phyloP scores from a whole-genome alignment of 768 basidiomycete genomes.

The Suillus fuscotomentosus region DNA sequence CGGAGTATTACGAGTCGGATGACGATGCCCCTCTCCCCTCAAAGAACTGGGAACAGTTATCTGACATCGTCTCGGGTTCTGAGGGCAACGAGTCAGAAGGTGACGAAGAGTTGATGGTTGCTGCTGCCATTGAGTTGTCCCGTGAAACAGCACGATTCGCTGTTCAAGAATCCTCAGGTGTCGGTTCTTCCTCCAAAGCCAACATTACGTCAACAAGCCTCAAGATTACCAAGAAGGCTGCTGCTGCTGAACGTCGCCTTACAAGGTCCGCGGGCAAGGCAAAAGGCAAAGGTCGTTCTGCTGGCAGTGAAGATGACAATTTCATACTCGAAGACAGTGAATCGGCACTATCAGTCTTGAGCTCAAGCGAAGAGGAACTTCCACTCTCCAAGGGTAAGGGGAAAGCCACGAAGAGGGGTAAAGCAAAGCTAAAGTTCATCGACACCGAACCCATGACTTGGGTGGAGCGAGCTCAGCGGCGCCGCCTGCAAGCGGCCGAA shows the following conservation, averaged over 20 bases:
- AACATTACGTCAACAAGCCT: conserved; percentile 24
- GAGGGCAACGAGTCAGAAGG: conserved; percentile 24
- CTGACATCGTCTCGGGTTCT: conserved; percentile 31
- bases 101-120: conserved; percentile 45
- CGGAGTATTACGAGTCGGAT: conserved; percentile 53
- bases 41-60: background rate
- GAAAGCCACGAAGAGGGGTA: conserved; percentile 27
- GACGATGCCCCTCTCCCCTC: conserved; percentile 3
- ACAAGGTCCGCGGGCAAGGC: conserved; percentile 10
- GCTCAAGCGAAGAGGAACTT: conserved; percentile 15
- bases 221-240: conserved; percentile 39
- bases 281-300: conserved; percentile 16
- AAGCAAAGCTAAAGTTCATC: conserved; percentile 13
- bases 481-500: conserved; percentile 19
- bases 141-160: conserved; percentile 35
- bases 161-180: conserved; percentile 28
- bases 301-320: conserved; percentile 16
- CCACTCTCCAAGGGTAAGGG: conserved; percentile 31
- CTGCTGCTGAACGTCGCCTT: conserved; percentile 55
- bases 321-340: conserved; percentile 6
- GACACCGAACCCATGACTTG: conserved; percentile 9
- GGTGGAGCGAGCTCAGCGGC: conserved; percentile 10
- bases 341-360: conserved; percentile 11
- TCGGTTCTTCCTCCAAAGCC: conserved; percentile 26
- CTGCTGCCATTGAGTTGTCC: conserved; percentile 56